A percentile compares a stretch with the other conserved stretches of the same genome.
These are phyloP conservation scores for Cladosporium halotolerans DNA, from an alignment of 2,329 filamentous ascomycete species.

Conservation along the genomic window DNA sequence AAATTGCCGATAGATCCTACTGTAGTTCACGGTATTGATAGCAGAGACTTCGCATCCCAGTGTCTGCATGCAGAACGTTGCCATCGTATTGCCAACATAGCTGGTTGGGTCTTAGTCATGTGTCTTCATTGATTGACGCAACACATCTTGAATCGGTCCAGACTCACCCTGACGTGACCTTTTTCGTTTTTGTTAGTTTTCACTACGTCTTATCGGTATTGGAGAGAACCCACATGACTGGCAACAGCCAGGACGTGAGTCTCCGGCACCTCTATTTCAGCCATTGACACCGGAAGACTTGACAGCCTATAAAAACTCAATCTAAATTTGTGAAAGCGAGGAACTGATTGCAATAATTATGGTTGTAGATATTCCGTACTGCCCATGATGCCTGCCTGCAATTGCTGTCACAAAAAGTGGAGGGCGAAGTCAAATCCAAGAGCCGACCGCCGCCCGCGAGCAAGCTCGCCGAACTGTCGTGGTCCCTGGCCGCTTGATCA, in stretches of 20 bases:
- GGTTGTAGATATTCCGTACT: too few relatives aligned
- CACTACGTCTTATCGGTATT: too few relatives aligned
- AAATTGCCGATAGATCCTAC: conserved; percentile 42
- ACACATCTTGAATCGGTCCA: neutral
- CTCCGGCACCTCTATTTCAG: conserved; percentile 44
- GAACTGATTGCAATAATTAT: too few relatives aligned
- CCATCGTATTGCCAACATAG: conserved; percentile 97
- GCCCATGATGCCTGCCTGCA: too few relatives aligned
- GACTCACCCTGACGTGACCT: conserved; percentile 71
- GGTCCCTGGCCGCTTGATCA: too few relatives aligned
- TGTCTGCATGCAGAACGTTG: conserved; percentile 87
- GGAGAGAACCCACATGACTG: conserved; percentile 70
- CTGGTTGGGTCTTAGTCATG: conserved; percentile 42
- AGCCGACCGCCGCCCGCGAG: neutral
- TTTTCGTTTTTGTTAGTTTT: conserved; percentile 11
- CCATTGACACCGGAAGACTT: neutral
- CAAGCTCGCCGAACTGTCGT: too few relatives aligned
- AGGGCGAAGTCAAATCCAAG: neutral
- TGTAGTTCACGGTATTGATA: conserved; percentile 96
- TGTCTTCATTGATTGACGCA: neutral
- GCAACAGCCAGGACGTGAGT: conserved; percentile 77
- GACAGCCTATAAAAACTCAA: too few relatives aligned
- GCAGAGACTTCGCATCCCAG: conserved; percentile 90
- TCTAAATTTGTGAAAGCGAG: too few relatives aligned
- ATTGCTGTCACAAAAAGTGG: neutral